Evolutionary conservation across 495 filamentous ascomycete genomes (phyloP).

Genomic region (Achaetomiella virescens): DNA sequence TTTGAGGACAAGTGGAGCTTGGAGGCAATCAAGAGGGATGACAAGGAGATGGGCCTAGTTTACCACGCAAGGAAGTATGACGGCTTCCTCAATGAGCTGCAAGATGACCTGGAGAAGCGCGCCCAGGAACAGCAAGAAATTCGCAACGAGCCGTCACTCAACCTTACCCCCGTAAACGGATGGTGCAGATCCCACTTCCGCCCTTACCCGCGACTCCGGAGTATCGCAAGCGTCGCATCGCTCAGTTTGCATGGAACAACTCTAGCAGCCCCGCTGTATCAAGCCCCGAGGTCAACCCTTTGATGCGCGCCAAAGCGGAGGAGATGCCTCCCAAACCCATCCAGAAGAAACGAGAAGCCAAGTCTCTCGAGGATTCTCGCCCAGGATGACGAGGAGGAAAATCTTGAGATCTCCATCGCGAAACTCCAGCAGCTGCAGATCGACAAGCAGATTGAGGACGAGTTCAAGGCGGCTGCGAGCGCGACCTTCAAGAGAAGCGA

Average conservation of each 20-base stretch:
- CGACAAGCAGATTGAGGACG: constrained; percentile 13
- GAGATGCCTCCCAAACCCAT: not conserved
- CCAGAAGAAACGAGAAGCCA: not conserved
- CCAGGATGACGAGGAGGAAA: constrained; percentile 1
- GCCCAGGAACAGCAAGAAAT: not conserved
- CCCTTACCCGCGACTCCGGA: not conserved
- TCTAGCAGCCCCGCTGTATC: not conserved
- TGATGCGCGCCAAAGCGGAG: not conserved
- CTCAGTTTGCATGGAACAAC: not conserved
- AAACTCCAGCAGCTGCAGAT: constrained; percentile 20
- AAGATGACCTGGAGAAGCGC: constrained; percentile 11
- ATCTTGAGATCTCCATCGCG: constrained; percentile 10
- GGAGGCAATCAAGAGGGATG: constrained; percentile 14
- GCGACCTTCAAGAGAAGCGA: constrained; percentile 16
- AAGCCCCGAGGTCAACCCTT: not conserved
- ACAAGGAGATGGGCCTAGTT: constrained; percentile 18
- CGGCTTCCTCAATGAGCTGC: constrained; percentile 12
- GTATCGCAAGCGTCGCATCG: not conserved
- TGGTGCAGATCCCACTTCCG: constrained; percentile 6
- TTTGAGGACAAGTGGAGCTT: not conserved
- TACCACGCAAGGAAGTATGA: constrained; percentile 13
- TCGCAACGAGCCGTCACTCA: not conserved
- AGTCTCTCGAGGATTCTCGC: constrained; percentile 8
- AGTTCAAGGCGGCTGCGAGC: constrained; percentile 10
- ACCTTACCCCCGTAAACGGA: not conserved